phyloP scores from a whole-genome alignment of 2,329 filamentous ascomycete species.

The Venturiaceae sp. region DNA sequence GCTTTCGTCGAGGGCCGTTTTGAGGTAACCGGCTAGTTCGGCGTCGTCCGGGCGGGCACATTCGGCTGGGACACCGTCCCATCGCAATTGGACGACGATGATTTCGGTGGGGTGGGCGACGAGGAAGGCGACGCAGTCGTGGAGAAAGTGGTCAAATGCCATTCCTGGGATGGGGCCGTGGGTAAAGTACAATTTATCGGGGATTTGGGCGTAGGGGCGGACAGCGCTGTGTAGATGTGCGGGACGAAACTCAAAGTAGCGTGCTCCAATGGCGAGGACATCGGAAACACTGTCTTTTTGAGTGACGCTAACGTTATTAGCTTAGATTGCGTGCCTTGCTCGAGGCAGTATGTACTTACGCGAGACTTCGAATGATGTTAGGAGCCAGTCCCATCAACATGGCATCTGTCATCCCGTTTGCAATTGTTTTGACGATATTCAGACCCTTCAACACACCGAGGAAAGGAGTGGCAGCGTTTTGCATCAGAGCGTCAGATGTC shows the following conservation, averaged over 20 bases:
- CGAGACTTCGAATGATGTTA: constrained; percentile 37
- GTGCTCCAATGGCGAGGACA: constrained; percentile 36
- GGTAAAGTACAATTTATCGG: constrained; percentile 40
- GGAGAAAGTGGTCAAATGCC: constrained; percentile 34
- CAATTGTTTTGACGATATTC: constrained; percentile 17
- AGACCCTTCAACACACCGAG: constrained; percentile 22
- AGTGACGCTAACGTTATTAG: too few relatives aligned
- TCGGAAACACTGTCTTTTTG: constrained; percentile 38
- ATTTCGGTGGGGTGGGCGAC: constrained; percentile 33
- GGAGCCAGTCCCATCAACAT: constrained; percentile 21
- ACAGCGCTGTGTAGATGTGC: constrained; percentile 36
- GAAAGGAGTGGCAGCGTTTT: constrained; percentile 21
- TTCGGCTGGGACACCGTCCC: constrained; percentile 39
- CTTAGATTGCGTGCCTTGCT: too few relatives aligned
- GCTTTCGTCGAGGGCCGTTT: constrained; percentile 18
- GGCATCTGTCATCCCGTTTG: constrained; percentile 17
- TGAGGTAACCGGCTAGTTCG: constrained; percentile 17
- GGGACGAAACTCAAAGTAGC: constrained; percentile 45
- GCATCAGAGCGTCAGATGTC: constrained; percentile 29
- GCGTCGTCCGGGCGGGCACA: constrained; percentile 28
- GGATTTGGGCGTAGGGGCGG: constrained; percentile 23
- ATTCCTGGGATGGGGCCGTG: constrained; percentile 42
- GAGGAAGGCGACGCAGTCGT: constrained; percentile 32
- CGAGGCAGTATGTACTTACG: too few relatives aligned
- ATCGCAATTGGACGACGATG: constrained; percentile 39